Percentiles rank a stretch among this genome's conserved stretches.
phyloP scores from a whole-genome alignment of 2,329 filamentous ascomycete species.

The Bipolaris gigantea region DNA sequence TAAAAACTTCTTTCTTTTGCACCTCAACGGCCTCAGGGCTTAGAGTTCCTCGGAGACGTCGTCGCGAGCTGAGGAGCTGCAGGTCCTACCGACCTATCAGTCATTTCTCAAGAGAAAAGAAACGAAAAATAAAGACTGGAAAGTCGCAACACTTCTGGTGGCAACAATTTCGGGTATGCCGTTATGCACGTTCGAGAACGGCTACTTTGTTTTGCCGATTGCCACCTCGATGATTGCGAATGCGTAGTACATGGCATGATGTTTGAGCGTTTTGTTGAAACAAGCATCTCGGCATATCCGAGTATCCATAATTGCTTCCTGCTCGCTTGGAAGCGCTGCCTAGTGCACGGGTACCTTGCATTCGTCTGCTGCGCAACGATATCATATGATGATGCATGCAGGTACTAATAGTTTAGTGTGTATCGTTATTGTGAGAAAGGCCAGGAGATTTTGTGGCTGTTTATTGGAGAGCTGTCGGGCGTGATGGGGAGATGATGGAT shows the following conservation, averaged over 20 bases:
- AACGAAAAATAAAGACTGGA: not conserved
- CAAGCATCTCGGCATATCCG: not conserved
- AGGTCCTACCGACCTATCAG: not conserved
- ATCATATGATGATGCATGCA: not conserved
- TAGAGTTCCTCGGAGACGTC: not conserved
- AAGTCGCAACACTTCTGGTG: not conserved
- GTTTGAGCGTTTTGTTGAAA: slow-evolving; percentile 1
- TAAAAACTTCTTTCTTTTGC: not conserved
- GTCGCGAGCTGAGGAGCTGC: not conserved
- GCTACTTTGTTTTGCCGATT: not conserved
- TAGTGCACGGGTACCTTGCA: slow-evolving; percentile 1
- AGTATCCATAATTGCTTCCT: not conserved
- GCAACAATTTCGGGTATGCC: not conserved
- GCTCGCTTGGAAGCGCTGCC: not conserved
- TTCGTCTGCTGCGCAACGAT: not conserved
- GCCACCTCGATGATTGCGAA: not conserved
- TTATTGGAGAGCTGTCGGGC: not conserved
- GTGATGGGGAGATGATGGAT: not conserved
- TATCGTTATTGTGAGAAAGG: not conserved
- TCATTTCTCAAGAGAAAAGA: not conserved
- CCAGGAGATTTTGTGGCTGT: not conserved
- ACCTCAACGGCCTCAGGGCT: not conserved
- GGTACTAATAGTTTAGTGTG: not conserved
- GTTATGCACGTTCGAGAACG: not conserved
- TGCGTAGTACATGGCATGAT: not conserved